Conservation (phyloP, 257 asterid genomes). For the Primulina eburnea region DNA sequence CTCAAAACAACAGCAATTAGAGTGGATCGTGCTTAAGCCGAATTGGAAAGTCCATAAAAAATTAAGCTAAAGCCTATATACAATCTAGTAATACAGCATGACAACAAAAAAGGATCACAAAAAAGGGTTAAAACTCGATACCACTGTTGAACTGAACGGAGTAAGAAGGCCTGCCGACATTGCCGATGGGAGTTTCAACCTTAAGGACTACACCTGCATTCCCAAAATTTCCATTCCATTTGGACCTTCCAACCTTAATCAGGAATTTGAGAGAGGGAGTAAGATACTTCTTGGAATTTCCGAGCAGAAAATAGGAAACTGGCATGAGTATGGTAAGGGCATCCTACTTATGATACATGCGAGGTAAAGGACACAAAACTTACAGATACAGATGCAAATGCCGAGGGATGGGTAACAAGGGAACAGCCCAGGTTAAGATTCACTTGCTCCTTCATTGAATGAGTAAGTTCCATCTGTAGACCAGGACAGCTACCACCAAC, state of each 20-base stretch:
- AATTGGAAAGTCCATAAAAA: not conserved
- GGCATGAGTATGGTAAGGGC: not conserved
- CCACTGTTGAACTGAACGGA: conserved; percentile 90
- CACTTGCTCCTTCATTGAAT: conserved; percentile 75
- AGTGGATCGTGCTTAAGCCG: not conserved
- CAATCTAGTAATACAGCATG: not conserved
- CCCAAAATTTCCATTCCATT: conserved; percentile 93
- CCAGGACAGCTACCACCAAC: conserved; percentile 92
- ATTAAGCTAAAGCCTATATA: not conserved
- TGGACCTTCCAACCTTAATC: conserved; percentile 88
- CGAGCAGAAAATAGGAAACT: not conserved
- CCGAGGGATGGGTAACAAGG: conserved; percentile 60
- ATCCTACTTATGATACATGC: not conserved
- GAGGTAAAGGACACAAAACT: conserved; percentile 22
- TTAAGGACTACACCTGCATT: conserved; percentile 73
- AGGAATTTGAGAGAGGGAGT: not conserved
- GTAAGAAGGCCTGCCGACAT: conserved; percentile 62
- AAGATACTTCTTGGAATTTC: not conserved
- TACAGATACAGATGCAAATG: conserved; percentile 86
- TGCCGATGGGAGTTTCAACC: conserved; percentile 81
- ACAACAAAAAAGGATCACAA: not conserved
- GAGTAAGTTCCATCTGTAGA: conserved; percentile 73
- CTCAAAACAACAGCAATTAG: not conserved
- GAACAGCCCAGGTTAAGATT: conserved; percentile 82
- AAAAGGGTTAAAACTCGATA: conserved; percentile 50